Evolutionary conservation across 352 stramenopile species (phyloP).

Genomic region (Globisporangium canariense): DNA sequence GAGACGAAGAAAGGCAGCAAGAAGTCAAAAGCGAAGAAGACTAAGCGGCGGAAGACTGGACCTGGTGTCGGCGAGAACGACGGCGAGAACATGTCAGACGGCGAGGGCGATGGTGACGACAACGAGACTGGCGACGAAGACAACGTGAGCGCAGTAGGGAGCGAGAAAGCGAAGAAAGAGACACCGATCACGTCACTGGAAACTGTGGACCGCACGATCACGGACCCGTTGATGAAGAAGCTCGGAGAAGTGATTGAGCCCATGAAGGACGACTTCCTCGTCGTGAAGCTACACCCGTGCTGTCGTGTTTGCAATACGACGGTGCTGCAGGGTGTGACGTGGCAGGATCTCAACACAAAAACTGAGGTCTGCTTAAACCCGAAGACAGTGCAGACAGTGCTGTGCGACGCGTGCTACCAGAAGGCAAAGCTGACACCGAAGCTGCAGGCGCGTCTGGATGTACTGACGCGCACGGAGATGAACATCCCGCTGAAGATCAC

Average conservation of each 20-base stretch:
- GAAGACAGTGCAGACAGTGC: slow-evolving; percentile 59
- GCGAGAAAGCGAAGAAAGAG: slow-evolving; percentile 34
- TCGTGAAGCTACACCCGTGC: slow-evolving; percentile 84
- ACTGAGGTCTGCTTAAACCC: slow-evolving; percentile 60
- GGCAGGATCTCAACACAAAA: slow-evolving; percentile 61
- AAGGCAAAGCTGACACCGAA: slow-evolving; percentile 46
- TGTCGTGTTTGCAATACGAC: slow-evolving; percentile 78
- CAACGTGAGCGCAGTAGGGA: slow-evolving; percentile 15
- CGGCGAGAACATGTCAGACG: slow-evolving; percentile 46
- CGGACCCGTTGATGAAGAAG: slow-evolving; percentile 82
- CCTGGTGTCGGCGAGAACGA: slow-evolving; percentile 25
- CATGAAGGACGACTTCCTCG: slow-evolving; percentile 90
- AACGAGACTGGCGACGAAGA: slow-evolving; percentile 25
- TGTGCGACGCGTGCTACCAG: slow-evolving; percentile 83
- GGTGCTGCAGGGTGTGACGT: slow-evolving; percentile 63
- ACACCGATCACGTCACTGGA: slow-evolving; percentile 52
- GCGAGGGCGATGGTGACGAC: slow-evolving; percentile 35
- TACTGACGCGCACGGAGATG: slow-evolving; percentile 51
- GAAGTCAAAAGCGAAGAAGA: slow-evolving; percentile 80
- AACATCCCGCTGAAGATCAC: slow-evolving; percentile 68
- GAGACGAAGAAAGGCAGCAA: slow-evolving; percentile 65
- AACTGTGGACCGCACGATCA: slow-evolving; percentile 57
- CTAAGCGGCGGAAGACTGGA: slow-evolving; percentile 59
- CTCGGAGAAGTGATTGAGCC: slow-evolving; percentile 85
- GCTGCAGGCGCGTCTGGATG: slow-evolving; percentile 46